Evolutionary conservation across 139 green algal genomes (phyloP), one percentile per base, ranked within the genome.

Genomic region (Volvox africanus): DNA sequence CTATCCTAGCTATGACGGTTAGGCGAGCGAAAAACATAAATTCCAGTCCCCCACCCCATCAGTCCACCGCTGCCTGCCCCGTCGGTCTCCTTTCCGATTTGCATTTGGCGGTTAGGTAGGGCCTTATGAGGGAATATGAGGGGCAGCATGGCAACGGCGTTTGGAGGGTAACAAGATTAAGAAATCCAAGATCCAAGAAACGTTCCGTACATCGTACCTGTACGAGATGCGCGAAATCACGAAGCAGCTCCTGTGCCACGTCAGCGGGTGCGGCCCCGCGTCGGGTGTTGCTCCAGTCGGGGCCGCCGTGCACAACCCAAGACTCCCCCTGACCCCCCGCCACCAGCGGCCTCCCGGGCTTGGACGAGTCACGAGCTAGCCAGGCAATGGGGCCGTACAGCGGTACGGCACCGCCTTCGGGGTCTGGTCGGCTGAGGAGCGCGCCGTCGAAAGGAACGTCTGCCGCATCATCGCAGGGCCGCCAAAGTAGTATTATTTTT

Each of bases 381-480:
- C 87, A 91, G n/a, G 87, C 32, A 28, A 91, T 71, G 61, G 76
- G 22, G 61, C 76, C 61, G 73, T 83, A 83, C 76, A 61, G 55
- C 26, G 71, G 86, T 12, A 14, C 28, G 75, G 32, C 75, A 26
- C 19, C 14, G 33, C 28, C 2, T 21, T 16, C 33, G 61, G 61
- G 19, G 24, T 14, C 61, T 35, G 87, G 87, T 26, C 33, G n/a
- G 30, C 44, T 87, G 22, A 91, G 19, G 17, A 91, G 87, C 26
- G 77, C 87, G 13, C 87, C 87, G 55, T 91, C 78, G 22, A 81
- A 91, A 21, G 87, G 87, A 2, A 91, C 32, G 35, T 82, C 87
- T 84, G 75, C 26, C 28, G 68, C 28, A 55, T 55, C 44, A 55
- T n/a, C n/a, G n/a, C 44, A 55, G 44, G 44, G 44, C 44, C 44